Base-by-base conservation (phyloP, 1,284 basidiomycete species). In the Pholiota adiposa region DNA sequence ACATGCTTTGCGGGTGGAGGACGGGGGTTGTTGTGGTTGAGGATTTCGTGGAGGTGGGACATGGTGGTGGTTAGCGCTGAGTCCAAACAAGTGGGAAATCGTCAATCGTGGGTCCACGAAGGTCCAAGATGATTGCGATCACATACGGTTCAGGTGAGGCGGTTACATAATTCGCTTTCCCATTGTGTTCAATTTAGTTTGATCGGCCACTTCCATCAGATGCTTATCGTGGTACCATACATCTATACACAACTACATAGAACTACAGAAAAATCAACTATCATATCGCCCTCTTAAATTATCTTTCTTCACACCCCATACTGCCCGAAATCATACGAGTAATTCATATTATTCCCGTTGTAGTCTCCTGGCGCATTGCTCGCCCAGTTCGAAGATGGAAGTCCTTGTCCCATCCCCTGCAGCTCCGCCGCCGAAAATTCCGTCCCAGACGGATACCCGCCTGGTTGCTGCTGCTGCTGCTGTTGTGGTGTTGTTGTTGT, bases 21-120 rank as follows among this genome's bases (percentile, higher is more conserved):
- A 33, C 72, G 68, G 51, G 66, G 69, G 54, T 73, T 73, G 64
- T 83, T 79, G 54, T 84, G 83, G 69, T 86, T 86, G 63, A 87
- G 74, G 46, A 86, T 73, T 59, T 80, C 79, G 63, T 73, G 74
- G 59, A 86, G 77, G 69, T 75, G 81, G 58, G 84, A 80, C 84
- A 86, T 86, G 62, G 63, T 64, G 56, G 63, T 66, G 63, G 64
- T 69, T 59, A 63, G 65, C 66, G 66, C 68, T 69, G 60, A 63
- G 50, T 61, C 62, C 63, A 63, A 69, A 65, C 63, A 66, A 65
- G 59, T 59, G 63, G 62, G 65, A 65, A 62, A 65, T 61, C 54
- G 63, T 54, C 61, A 67, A 67, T 70, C 67, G 68, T 70, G 70
- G 70, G 68, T 70, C 69, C 69, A 69, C 66, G 68, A 69, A 63